Evolutionary conservation across 306 rosid species (phyloP), one percentile per base, ranked within the genome.

Genomic region (Cicer yamashitae): DNA sequence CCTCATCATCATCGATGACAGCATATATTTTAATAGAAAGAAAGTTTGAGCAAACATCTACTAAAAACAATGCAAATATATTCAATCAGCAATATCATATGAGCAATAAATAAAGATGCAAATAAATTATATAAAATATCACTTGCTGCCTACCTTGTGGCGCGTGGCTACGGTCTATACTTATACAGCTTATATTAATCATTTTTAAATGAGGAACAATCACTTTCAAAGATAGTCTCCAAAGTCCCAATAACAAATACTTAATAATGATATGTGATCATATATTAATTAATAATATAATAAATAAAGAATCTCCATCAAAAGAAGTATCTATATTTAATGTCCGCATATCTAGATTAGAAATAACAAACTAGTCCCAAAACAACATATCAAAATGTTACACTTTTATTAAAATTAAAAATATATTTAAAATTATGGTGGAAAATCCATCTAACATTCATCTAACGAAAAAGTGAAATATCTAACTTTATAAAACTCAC

Each of bases 141-240:
- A 81, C 39, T 78, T 70, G 81, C 74, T 18, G 77, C 73, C 79
- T 56, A 57, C 76, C 78, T 69, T 81, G 85, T 84, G 83, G 83
- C 76, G 87, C 81, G 85, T 84, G 81, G 86, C 81, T 61, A 51
- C 18, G 44, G 61, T 50, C 60, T 70, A 64, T 64, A 62, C 66
- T 71, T 76, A 65, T 76, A 40, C 53, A 84, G 73, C 80, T 86
- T 77, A 62, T 84, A 52, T 79, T 70, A 22, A 79, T 58, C 71
- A 87, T 51, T 83, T 82, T 80, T 8, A 83, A 84, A 88, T 66
- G 54, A 78, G 87, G 82, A 88, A 91, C 93, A 86, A 87, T 91
- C 91, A 79, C 93, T 85, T 85, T 94, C 97, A 84, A 80, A 84
- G 81, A 88, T 76, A 84, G 86, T 82, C 84, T 79, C 73, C 77